Base-by-base conservation (phyloP, 352 stramenopile genomes). In the Pythium vanterpoolii region DNA sequence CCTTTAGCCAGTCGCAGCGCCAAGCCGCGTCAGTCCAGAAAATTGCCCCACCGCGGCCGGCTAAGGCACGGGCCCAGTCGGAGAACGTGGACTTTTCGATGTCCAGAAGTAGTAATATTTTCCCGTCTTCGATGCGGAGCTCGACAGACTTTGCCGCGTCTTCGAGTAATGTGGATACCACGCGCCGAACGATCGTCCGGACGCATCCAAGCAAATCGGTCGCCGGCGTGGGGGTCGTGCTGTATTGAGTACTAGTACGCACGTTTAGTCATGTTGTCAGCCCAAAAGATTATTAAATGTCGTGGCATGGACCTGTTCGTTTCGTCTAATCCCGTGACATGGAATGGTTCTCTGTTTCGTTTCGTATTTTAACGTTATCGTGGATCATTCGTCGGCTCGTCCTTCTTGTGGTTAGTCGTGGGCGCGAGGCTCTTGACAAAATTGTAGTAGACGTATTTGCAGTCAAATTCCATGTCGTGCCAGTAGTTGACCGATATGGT, bases 401-500 rank as follows among this genome's bases (percentile, higher is more conserved):
- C 38, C 9, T 53, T 31, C 26, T 27, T 18, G 34, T 14, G 39
- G n/a, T n/a, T n/a, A n/a, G n/a, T n/a, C n/a, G n/a, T n/a, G n/a
- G n/a, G n/a, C 26, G 73, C 75, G 18, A 94, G 50, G 24, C 77
- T 71, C 30, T 89, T 79, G 23, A 87, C 79, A 55, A 91, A 89
- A 56, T 87, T 95, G 65, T 87, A 95, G 71, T 95, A 95, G 16
- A 91, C 81, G 58, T 90, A 95, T 38, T 79, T 81, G 64, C 77
- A 90, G 66, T 95, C 83, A 39, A 95, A 95, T 45, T 90, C 74
- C 85, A 95, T 95, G 68, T 95, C 85, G 49, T 95, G 85, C 85
- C 85, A 95, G 66, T 95, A 95, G 52, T 95, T 95, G n/a, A 95
- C 81, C 40, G 85, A 87, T 21, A 95, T 87, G 7, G 85, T 95